phyloP scores from a whole-genome alignment of 768 basidiomycete genomes.

The Lactarius tabidus region DNA sequence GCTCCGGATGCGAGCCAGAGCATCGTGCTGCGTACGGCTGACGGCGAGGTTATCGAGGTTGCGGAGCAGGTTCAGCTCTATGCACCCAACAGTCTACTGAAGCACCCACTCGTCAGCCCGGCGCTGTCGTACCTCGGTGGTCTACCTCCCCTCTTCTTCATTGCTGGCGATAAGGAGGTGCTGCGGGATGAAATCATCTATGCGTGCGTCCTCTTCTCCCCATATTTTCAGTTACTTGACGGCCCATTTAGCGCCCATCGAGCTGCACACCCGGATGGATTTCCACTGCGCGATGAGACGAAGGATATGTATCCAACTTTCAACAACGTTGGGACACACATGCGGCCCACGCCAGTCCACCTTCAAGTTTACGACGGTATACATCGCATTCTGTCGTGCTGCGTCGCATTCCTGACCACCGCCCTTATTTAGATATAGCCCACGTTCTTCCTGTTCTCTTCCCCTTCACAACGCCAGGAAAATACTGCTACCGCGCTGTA shows the following conservation, averaged over 20 bases:
- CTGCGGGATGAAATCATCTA: conserved; percentile 91
- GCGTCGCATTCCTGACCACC: conserved; percentile 11
- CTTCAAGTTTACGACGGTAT: conserved; percentile 89
- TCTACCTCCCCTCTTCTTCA: conserved; percentile 78
- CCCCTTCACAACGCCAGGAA: conserved; percentile 71
- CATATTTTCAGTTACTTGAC: not conserved
- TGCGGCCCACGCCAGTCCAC: conserved; percentile 75
- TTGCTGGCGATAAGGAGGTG: conserved; percentile 88
- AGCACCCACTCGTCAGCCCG: conserved; percentile 82
- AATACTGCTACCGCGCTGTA: conserved; percentile 76
- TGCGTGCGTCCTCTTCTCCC: conserved; percentile 45
- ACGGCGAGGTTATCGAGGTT: conserved; percentile 53
- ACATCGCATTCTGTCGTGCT: conserved; percentile 14
- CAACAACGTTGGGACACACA: conserved; percentile 48
- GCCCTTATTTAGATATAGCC: conserved; percentile 51
- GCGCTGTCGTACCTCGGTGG: conserved; percentile 83
- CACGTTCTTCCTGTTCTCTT: conserved; percentile 74
- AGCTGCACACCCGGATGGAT: conserved; percentile 79
- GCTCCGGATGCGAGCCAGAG: conserved; percentile 38
- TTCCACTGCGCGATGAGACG: conserved; percentile 44
- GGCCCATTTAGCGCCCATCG: conserved; percentile 69
- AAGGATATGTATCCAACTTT: conserved; percentile 55
- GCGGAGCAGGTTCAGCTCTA: conserved; percentile 83
- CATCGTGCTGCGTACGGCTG: conserved; percentile 41
- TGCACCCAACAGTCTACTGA: conserved; percentile 69